These are phyloP conservation scores for Lepiota venenata DNA, from an alignment of 768 basidiomycete species.

Conservation along the genomic window DNA sequence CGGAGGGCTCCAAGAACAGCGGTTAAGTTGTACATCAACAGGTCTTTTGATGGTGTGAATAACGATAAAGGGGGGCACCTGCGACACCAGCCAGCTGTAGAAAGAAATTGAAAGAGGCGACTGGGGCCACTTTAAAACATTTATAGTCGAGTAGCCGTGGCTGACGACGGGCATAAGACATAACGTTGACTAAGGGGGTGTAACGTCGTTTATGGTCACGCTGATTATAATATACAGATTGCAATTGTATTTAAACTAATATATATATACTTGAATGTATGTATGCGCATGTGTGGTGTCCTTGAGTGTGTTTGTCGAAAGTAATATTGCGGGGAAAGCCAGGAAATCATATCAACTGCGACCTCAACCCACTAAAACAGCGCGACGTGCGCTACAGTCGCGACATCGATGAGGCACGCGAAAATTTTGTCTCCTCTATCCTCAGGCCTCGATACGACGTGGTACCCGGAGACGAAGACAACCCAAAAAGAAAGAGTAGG, in stretches of 20 bases:
- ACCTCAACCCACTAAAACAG: constrained; percentile 17
- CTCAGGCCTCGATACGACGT: constrained; percentile 17
- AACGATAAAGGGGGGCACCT: not conserved
- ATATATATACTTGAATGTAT: constrained; percentile 25
- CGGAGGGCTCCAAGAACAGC: not conserved
- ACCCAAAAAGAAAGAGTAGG: constrained; percentile 10
- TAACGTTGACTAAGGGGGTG: too few relatives aligned
- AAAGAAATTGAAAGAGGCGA: not conserved
- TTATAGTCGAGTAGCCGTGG: not conserved
- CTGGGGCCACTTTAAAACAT: not conserved
- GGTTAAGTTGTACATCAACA: not conserved
- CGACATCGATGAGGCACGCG: constrained; percentile 12
- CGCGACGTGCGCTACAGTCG: constrained; percentile 47
- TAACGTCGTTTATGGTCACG: not conserved
- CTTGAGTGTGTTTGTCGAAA: constrained; percentile 8
- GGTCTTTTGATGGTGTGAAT: too few relatives aligned
- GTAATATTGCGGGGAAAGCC: constrained; percentile 11
- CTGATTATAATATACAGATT: constrained; percentile 12
- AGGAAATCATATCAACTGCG: constrained; percentile 15
- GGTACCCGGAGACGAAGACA: constrained; percentile 11
- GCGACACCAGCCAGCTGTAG: constrained; percentile 2
- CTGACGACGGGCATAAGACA: not conserved
- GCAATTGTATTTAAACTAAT: constrained; percentile 21
- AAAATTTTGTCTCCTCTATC: constrained; percentile 19
- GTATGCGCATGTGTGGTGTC: constrained; percentile 16